Evolutionary conservation across 306 rosid genomes (phyloP), one percentile per base, ranked within the genome.

Genomic region (Rubus parviflorus): DNA sequence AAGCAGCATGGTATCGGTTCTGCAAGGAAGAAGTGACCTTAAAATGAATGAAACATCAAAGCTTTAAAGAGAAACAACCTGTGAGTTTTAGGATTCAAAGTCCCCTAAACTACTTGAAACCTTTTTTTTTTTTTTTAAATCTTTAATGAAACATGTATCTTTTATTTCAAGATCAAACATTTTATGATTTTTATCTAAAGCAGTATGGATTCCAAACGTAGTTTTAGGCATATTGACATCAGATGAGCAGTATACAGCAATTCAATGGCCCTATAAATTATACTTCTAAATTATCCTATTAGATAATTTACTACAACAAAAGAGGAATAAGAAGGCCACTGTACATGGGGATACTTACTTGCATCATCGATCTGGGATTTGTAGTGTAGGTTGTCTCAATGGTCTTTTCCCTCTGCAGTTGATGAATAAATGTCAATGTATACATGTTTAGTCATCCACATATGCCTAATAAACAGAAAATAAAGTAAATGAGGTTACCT

Each of bases 331-430:
- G 23, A 13, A 20, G 43, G 47, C 8, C 51, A 12, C 42, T 7
- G 25, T 8, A 15, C 8, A 48, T 15, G 54, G 73, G 79, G 77
- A 75, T 68, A 75, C 97, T 82, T 88, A 95, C 98, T 79, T 92
- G 98, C 98, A 92, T 95, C 98, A 95, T 95, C 64, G 97, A 89
- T 75, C 85, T 85, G 68, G 91, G 88, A 84, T 95, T 95, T 81
- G 96, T 82, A 3, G 97, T 81, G 87, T 92, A 95, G 46, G 98
- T 92, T 64, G 97, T 90, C 92, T 88, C 96, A 46, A 92, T 78
- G 17, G 89, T 90, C 20, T 70, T 88, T 83, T 95, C 98, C 85
- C 87, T 92, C 98, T 95, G 93, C 79, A 76, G 70, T 76, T 17
- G 76, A 81, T 57, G 75, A 66, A 81, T 20, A 57, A 64, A 58